Evolutionary conservation across 2,329 filamentous ascomycete genomes (phyloP).

Genomic region (Colletotrichum eremochloae): DNA sequence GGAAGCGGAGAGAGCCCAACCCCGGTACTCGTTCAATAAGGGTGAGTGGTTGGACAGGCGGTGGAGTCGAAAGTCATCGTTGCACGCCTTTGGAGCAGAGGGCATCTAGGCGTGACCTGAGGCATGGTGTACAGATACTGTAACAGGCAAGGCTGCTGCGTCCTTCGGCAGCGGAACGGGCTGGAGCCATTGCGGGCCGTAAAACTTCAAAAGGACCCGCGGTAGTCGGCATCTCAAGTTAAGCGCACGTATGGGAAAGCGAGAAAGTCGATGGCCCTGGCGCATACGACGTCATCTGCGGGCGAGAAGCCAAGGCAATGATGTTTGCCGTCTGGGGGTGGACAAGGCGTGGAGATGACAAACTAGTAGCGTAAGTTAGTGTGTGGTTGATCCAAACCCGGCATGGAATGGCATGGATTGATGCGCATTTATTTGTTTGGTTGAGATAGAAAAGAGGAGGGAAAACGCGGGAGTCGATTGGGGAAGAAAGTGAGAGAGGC

Average conservation of each 20-base stretch:
- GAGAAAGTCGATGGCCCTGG: constrained; percentile 3
- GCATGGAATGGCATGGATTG: neutral
- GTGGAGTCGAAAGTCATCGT: constrained; percentile 5
- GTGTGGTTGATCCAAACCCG: neutral
- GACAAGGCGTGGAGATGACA: neutral
- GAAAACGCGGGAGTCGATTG: neutral
- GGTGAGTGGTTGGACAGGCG: neutral
- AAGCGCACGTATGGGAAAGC: constrained; percentile 39
- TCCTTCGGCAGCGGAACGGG: neutral
- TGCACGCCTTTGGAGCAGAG: neutral
- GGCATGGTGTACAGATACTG: too few relatives aligned
- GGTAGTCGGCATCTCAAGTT: constrained; percentile 19
- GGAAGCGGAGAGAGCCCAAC: neutral
- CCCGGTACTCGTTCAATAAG: neutral
- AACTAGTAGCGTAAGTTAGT: too few relatives aligned
- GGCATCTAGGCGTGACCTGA: constrained; percentile 2
- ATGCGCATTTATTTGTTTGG: neutral
- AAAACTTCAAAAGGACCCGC: neutral
- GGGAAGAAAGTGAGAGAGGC: neutral
- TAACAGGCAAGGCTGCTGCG: neutral
- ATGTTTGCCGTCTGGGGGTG: constrained; percentile 5
- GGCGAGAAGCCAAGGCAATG: constrained; percentile 24
- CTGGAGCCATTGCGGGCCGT: constrained; percentile 5
- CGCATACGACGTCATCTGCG: constrained; percentile 35
- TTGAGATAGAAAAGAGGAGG: neutral